phyloP scores from a whole-genome alignment of 345 rosid species.

The Psidium friedrichsthalianum region DNA sequence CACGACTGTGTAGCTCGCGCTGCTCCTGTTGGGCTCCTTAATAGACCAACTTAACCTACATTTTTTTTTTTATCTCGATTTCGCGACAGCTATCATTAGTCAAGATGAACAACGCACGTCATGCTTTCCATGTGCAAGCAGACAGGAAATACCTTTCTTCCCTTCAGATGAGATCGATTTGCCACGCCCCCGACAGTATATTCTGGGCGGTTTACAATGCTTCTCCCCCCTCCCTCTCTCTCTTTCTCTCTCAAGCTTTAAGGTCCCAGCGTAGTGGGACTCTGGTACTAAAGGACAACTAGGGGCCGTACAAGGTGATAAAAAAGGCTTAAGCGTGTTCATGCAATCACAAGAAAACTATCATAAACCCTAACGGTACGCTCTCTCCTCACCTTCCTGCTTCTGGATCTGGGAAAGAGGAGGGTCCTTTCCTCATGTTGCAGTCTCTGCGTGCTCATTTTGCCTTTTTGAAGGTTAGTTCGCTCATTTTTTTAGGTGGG shows the following conservation, averaged over 20 bases:
- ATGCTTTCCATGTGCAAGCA: neutral
- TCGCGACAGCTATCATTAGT: neutral
- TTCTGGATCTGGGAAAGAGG: neutral
- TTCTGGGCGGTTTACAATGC: neutral
- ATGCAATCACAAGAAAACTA: neutral
- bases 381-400: neutral
- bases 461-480: neutral
- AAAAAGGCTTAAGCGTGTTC: neutral
- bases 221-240: neutral
- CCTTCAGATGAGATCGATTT: neutral
- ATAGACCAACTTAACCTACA: neutral
- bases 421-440: neutral
- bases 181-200: neutral
- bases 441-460: neutral
- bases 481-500: neutral
- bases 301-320: neutral
- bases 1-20: neutral
- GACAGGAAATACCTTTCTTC: neutral
- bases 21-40: neutral
- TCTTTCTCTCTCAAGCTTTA: neutral
- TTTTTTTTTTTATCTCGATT: neutral
- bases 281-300: neutral
- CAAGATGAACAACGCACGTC: neutral
- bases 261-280: neutral
- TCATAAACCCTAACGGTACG: neutral